phyloP scores from a whole-genome alignment of 2,329 filamentous ascomycete species.

The Arthrobotrys sphaeroides region DNA sequence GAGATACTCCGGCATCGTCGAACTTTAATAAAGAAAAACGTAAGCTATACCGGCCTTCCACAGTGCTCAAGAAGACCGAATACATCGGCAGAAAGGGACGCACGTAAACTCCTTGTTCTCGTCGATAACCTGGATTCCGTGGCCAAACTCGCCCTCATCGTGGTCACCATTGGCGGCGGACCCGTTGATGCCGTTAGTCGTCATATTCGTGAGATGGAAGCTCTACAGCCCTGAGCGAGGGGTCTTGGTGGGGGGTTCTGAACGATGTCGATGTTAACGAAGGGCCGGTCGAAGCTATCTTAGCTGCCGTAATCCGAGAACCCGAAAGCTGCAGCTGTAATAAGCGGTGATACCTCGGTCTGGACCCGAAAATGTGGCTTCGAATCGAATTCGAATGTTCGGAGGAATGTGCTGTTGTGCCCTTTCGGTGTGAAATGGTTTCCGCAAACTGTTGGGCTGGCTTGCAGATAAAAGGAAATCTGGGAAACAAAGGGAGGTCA shows the following conservation, averaged over 20 bases:
- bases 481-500: constrained; percentile 32
- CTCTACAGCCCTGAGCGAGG: background rate
- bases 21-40: constrained; percentile 68
- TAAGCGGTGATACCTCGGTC: constrained; percentile 38
- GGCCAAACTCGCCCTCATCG: constrained; percentile 75
- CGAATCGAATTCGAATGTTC: background rate
- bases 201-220: constrained; percentile 9
- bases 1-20: constrained; percentile 83
- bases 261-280: background rate
- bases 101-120: constrained; percentile 98
- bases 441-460: background rate
- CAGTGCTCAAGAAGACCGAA: background rate
- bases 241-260: background rate
- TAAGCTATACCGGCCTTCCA: background rate
- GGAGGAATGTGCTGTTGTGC: background rate
- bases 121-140: constrained; percentile 96
- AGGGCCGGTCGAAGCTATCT: constrained; percentile 2
- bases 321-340: background rate
- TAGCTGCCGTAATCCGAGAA: constrained; percentile 21
- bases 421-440: background rate
- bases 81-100: constrained; percentile 59
- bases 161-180: constrained; percentile 73
- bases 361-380: constrained; percentile 17
- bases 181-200: constrained; percentile 84
- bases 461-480: background rate